A percentile compares a stretch with the other conserved stretches of the same genome.
phyloP scores from a whole-genome alignment of 1,284 basidiomycete species.

The Abortiporus biennis region DNA sequence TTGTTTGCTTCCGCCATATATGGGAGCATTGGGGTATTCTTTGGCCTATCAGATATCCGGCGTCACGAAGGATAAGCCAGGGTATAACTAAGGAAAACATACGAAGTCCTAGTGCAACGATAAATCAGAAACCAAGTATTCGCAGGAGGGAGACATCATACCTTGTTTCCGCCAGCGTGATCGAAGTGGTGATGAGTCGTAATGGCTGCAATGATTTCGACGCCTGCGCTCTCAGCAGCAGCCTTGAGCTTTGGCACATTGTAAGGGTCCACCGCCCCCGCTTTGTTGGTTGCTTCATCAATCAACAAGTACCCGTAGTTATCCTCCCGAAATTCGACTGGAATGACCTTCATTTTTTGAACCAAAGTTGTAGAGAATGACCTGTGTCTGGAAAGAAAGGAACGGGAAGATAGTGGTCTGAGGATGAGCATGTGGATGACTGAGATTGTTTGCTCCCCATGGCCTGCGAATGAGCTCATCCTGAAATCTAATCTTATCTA shows the following conservation, averaged over 20 bases:
- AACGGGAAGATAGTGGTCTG: conserved; percentile 1
- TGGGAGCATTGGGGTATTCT: conserved; percentile 61
- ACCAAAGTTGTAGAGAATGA: conserved; percentile 20
- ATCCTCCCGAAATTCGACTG: conserved; percentile 74
- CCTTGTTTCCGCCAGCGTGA: conserved; percentile 82
- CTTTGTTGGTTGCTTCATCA: conserved; percentile 64
- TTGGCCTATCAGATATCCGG: conserved; percentile 34
- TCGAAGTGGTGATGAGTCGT: conserved; percentile 91
- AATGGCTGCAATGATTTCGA: conserved; percentile 69
- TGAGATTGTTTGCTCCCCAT: background rate
- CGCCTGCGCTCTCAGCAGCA: conserved; percentile 61
- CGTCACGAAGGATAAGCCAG: background rate
- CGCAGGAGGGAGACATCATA: no score
- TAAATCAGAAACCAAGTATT: conserved; percentile 13
- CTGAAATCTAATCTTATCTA: conserved; percentile 4
- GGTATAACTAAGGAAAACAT: conserved; percentile 20
- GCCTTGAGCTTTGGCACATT: conserved; percentile 73
- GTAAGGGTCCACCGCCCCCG: conserved; percentile 79
- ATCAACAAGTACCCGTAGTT: conserved; percentile 89
- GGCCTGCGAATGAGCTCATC: no score
- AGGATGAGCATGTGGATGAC: background rate
- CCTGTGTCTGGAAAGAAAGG: conserved; percentile 6
- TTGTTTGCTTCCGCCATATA: conserved; percentile 81
- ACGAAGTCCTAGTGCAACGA: conserved; percentile 44
- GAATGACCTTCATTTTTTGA: conserved; percentile 61